Evolutionary conservation across 495 filamentous ascomycete species (phyloP).

Genomic region (Wilcoxina mikolae): DNA sequence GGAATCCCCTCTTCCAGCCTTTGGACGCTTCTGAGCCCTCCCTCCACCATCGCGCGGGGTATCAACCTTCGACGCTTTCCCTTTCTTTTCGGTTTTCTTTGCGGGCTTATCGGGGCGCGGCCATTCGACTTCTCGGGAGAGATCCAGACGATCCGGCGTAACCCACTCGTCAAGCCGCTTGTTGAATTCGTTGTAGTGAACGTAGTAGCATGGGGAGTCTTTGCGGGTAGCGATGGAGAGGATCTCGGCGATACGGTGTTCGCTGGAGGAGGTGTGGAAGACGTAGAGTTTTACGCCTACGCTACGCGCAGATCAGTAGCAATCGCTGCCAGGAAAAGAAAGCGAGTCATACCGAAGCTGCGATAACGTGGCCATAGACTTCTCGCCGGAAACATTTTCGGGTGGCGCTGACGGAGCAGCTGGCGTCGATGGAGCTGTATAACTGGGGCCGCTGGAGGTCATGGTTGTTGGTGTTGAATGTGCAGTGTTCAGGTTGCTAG

Average conservation of each 20-base stretch:
- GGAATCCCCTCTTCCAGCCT: constrained; percentile 15
- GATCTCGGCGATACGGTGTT: constrained; percentile 82
- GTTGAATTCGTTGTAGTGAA: constrained; percentile 98
- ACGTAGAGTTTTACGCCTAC: constrained; percentile 48
- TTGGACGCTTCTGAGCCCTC: constrained; percentile 44
- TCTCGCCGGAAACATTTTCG: constrained; percentile 31
- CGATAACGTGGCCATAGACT: constrained; percentile 58
- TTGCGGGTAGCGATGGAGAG: constrained; percentile 73
- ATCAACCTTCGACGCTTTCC: constrained; percentile 19
- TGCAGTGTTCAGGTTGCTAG: no score
- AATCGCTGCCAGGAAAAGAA: background rate
- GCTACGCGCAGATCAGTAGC: constrained; percentile 28
- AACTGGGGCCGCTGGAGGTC: background rate
- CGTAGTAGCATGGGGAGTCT: constrained; percentile 73
- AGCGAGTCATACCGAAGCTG: constrained; percentile 46
- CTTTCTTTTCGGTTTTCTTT: constrained; percentile 44
- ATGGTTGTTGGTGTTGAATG: background rate
- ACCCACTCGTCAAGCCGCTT: constrained; percentile 99
- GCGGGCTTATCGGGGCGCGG: constrained; percentile 55
- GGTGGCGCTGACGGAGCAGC: background rate
- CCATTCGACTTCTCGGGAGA: constrained; percentile 63
- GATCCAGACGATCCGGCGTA: constrained; percentile 61
- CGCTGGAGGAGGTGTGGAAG: constrained; percentile 35
- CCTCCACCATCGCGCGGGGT: constrained; percentile 33
- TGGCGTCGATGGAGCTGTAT: background rate